phyloP scores from a whole-genome alignment of 1,284 basidiomycete genomes.

The Anthracocystis walkeri region DNA sequence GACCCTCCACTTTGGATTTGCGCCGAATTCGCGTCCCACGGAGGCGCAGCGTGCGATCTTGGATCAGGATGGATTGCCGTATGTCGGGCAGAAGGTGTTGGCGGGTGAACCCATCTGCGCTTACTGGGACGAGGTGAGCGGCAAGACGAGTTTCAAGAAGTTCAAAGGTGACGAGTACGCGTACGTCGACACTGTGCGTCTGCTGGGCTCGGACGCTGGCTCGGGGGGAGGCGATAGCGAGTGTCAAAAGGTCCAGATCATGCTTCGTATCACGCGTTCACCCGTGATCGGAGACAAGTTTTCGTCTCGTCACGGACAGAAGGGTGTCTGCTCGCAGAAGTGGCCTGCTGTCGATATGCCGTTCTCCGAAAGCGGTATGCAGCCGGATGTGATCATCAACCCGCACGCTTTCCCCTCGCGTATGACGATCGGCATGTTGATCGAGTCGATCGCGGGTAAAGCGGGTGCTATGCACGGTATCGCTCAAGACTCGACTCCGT shows the following conservation, averaged over 20 bases:
- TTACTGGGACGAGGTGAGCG: constrained; percentile 87
- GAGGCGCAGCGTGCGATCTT: constrained; percentile 74
- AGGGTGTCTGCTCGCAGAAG: constrained; percentile 99
- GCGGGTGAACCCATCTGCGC: constrained; percentile 80
- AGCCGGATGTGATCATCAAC: constrained; percentile 99
- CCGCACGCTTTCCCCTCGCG: constrained; percentile 99
- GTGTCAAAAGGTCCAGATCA: constrained; percentile 93
- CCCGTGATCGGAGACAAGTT: constrained; percentile 99
- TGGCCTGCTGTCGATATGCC: constrained; percentile 99
- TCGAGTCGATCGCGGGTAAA: constrained; percentile 98
- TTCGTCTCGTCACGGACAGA: constrained; percentile 97
- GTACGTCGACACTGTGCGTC: constrained; percentile 90
- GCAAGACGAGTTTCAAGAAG: constrained; percentile 86
- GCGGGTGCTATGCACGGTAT: constrained; percentile 98
- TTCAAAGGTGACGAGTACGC: constrained; percentile 96
- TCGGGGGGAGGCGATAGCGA: constrained; percentile 78
- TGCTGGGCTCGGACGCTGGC: constrained; percentile 83
- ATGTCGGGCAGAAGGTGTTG: constrained; percentile 78
- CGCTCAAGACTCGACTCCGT: constrained; percentile 92
- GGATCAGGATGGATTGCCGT: constrained; percentile 87
- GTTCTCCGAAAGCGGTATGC: constrained; percentile 97
- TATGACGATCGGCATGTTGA: constrained; percentile 99
- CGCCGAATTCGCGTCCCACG: constrained; percentile 71
- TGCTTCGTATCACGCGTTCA: constrained; percentile 89
- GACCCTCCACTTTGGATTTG: constrained; percentile 81